These are phyloP conservation scores for Colletotrichum paranaense DNA, from an alignment of 2,329 filamentous ascomycete genomes.

Conservation along the genomic window DNA sequence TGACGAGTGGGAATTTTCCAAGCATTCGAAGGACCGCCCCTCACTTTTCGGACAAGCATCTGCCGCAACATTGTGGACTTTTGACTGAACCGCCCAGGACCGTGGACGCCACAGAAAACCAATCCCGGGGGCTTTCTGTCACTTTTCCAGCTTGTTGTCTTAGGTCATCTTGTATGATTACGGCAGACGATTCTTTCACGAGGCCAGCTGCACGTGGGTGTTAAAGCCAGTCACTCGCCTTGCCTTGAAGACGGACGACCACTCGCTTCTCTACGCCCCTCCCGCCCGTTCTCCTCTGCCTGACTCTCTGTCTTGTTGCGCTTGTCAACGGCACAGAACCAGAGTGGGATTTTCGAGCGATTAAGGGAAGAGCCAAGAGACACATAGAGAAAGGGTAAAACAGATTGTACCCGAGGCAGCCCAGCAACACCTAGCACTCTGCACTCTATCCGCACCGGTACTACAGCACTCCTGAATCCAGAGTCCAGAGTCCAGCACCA, in stretches of 20 bases:
- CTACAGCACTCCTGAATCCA: neutral
- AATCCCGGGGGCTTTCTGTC: conserved; percentile 1
- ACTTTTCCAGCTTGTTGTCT: conserved; percentile 7
- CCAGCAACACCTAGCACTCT: neutral
- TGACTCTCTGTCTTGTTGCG: neutral
- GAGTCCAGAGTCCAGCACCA: neutral
- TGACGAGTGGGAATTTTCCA: conserved; percentile 19
- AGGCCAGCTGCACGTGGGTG: conserved; percentile 5
- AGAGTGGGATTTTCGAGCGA: neutral
- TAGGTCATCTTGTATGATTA: conserved; percentile 4
- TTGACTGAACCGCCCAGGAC: neutral
- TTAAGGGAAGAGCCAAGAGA: neutral
- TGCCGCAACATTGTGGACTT: conserved; percentile 21
- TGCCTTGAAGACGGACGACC: neutral
- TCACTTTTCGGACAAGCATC: conserved; percentile 26
- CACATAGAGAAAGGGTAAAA: neutral
- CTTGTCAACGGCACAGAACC: conserved; percentile 10
- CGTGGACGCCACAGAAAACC: neutral
- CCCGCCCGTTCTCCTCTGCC: neutral
- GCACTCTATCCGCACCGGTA: too few relatives aligned
- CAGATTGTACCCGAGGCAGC: neutral
- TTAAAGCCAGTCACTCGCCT: conserved; percentile 14
- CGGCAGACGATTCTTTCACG: conserved; percentile 6
- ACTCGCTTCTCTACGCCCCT: neutral
- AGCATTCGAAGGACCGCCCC: conserved; percentile 4